Base-by-base conservation (phyloP, 805 yeast species). In the Candida patagonica region DNA sequence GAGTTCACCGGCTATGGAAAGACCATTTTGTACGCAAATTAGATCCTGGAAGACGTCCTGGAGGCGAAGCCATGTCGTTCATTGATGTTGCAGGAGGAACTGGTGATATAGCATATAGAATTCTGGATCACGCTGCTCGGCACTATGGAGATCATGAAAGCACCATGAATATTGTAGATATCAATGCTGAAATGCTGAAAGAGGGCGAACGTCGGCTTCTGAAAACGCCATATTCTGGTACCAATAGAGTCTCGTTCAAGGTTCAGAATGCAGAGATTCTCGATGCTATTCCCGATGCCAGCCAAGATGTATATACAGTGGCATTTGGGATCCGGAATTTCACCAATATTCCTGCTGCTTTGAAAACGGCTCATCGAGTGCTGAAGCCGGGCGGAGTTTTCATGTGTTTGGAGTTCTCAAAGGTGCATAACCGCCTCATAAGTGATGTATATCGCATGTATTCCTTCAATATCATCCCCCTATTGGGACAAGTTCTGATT, bases 21-120 rank as follows among this genome's bases (percentile, higher is more conserved):
- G 76, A 74, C 55, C 95, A 88, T 56, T 81, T 92, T 58, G 87
- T 92, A 53, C 71, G 77, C 51, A 76, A 84, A 49, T 67, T 92
- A 42, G 96, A 92, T 57, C 94, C 96, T 32, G 98, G 98, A 25
- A 77, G 76, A 67, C 74, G 97, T 56, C 89, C 95, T 4, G 94
- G 89, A 34, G 73, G 76, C 10, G 74, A 79, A 48, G 95, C 96
- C 3, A 67, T 92, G 52, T 75, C 78, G 43, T 89, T 92, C 55
- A 70, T 92, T 47, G 98, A 92, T 61, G 97, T 92, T 42, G 98
- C 98, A 21, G 98, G 98, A 44, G 98, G 98, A 19, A 86, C 97
- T 8, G 98, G 98, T 35, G 98, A 92, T 57, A 89, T 92, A 62
- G 98, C 98, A 1, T 86, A 86, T 63, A 94, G 98, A 2, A 71